phyloP scores from a whole-genome alignment of 352 stramenopile genomes.

The Globisporangium solare region DNA sequence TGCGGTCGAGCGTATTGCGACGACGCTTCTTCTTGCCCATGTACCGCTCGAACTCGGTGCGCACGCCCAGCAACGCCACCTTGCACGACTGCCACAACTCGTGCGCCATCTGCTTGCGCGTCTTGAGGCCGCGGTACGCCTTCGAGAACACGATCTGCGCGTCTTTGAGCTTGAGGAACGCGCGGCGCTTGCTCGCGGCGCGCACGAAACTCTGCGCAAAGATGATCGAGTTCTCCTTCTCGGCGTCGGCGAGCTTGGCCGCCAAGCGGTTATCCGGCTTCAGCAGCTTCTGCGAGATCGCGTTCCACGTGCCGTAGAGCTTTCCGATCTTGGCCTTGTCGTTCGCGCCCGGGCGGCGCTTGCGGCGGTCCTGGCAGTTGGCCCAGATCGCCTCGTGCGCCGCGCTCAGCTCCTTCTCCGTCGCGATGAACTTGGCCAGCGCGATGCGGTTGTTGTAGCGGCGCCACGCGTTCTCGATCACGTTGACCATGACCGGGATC shows the following conservation, averaged over 20 bases:
- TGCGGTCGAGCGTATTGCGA: constrained; percentile 69
- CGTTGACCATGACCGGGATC: constrained; percentile 73
- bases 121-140: constrained; percentile 69
- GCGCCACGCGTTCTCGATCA: constrained; percentile 81
- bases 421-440: constrained; percentile 50
- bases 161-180: constrained; percentile 49
- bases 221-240: constrained; percentile 62
- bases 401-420: constrained; percentile 44
- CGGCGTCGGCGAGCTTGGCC: constrained; percentile 41
- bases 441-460: constrained; percentile 76
- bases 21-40: constrained; percentile 83
- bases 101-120: constrained; percentile 59
- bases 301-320: constrained; percentile 62
- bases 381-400: constrained; percentile 46
- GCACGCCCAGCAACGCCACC: constrained; percentile 65
- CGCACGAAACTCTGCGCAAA: constrained; percentile 77
- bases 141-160: constrained; percentile 78
- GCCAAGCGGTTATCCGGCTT: constrained; percentile 40
- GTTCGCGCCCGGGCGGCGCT: constrained; percentile 45
- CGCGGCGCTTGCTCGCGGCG: constrained; percentile 37
- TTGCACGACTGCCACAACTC: constrained; percentile 72
- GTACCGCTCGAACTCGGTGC: constrained; percentile 82
- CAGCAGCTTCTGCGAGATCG: constrained; percentile 47
- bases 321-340: constrained; percentile 48
- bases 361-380: constrained; percentile 71